These are phyloP conservation scores for Phytophthora hybrid DNA, from an alignment of 352 stramenopile genomes.

Conservation along the genomic window DNA sequence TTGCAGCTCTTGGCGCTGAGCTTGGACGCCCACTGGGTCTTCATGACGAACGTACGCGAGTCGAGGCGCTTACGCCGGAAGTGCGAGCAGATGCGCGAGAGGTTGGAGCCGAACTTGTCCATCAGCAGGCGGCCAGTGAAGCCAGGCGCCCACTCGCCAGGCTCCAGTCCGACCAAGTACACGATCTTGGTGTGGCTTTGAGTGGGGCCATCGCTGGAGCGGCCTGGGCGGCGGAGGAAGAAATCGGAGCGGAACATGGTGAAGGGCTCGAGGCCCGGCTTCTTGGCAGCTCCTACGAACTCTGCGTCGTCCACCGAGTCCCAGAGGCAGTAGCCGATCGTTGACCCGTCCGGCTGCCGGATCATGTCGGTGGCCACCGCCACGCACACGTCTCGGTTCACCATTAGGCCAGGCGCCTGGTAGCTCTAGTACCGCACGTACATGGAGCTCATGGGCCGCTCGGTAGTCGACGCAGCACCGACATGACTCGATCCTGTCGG, in stretches of 20 bases:
- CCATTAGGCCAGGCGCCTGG: no score
- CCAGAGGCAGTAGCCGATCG: no score
- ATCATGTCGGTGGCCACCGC: no score
- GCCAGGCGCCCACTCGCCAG: slow-evolving; percentile 41
- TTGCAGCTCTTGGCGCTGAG: slow-evolving; percentile 42
- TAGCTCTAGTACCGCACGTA: no score
- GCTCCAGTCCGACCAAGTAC: slow-evolving; percentile 60
- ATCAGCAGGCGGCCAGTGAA: slow-evolving; percentile 51
- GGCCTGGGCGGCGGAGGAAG: no score
- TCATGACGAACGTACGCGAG: slow-evolving; percentile 57
- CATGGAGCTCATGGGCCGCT: no score
- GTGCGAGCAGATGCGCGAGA: slow-evolving; percentile 52
- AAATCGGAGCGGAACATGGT: slow-evolving; percentile 66
- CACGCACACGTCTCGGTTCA: no score
- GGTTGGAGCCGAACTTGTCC: slow-evolving; percentile 51
- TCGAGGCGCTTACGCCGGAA: slow-evolving; percentile 60
- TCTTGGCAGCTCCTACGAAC: slow-evolving; percentile 22
- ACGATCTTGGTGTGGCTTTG: slow-evolving; percentile 61
- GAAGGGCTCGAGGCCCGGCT: slow-evolving; percentile 26
- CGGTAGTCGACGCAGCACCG: no score
- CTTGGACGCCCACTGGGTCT: slow-evolving; percentile 51
- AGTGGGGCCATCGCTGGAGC: slow-evolving; percentile 5
- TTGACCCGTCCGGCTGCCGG: no score
- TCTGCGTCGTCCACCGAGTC: no score
- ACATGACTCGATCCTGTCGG: no score